Base-by-base conservation (phyloP, 768 basidiomycete genomes). In the Crassisporium funariophilum region DNA sequence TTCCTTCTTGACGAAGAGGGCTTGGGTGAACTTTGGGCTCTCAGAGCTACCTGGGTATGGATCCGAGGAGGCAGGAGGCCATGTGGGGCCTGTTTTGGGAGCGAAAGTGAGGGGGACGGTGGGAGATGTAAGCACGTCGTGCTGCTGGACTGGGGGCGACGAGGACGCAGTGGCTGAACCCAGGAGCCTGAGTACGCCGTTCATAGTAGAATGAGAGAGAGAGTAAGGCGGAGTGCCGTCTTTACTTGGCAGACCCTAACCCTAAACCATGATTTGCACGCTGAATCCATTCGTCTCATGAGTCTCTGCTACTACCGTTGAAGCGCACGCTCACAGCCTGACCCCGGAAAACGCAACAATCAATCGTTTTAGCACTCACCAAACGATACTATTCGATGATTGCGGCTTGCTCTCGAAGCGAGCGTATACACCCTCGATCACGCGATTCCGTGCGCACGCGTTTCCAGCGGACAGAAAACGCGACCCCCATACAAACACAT, bases 161-260 rank as follows among this genome's bases (percentile, higher is more conserved):
- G 65, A 61, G 49, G 64, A 44, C 21, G 64, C 41, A 40, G 70
- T 55, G 41, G 69, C 71, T 45, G 74, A 75, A 36, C 69, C 73
- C 46, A 85, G 75, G 55, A 86, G 73, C 68, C 82, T 78, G 57
- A 83, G 84, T 52, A 86, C 83, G 58, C 83, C 83, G 76, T 86
- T 84, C 85, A 87, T 86, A 61, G 50, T 39, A 51, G 55, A 46
- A 19, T 46, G 49, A 42, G 29, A 24, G 36, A 43, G 36, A 41
- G 25, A 25, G 17, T 4, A 36, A 15, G 44, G 35, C 15, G 12
- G 19, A 27, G 13, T 10, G 24, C 19, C 13, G 38, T n/a, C n/a
- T n/a, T n/a, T n/a, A n/a, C n/a, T n/a, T 2, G 7, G 24, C 1
- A 35, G 48, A 47, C 53, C 50, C 54, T 57, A 58, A 58, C 56